Evolutionary conservation across 176 grass and related monocot species (phyloP).

Genomic region (Zea luxurians): DNA sequence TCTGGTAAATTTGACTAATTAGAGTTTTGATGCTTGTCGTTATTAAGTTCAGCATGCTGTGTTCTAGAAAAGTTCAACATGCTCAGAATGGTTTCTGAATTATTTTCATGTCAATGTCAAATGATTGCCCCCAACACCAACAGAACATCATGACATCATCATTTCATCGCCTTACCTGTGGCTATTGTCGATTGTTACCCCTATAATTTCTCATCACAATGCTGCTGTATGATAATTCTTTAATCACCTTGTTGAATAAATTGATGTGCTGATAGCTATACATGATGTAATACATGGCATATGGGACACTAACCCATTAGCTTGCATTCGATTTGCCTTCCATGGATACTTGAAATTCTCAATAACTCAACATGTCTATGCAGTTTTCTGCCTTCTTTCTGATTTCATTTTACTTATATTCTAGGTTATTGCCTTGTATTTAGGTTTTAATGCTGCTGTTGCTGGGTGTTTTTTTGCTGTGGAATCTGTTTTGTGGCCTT

Average conservation of each 20-base stretch:
- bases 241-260: neutral
- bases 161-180: neutral
- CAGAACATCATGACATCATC: neutral
- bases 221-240: neutral
- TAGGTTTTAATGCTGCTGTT: conserved; percentile 99
- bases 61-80: neutral
- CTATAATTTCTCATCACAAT: neutral
- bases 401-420: conserved; percentile 60
- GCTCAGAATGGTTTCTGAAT: neutral
- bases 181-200: neutral
- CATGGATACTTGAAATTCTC: conserved; percentile 3
- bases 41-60: neutral
- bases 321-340: neutral
- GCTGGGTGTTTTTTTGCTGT: conserved; percentile 94
- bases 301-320: neutral
- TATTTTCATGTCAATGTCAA: conserved; percentile 21
- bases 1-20: conserved; percentile 53
- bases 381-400: conserved; percentile 30
- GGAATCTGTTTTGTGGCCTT: conserved; percentile 95
- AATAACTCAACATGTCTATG: conserved; percentile 6
- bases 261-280: neutral
- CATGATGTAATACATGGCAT: conserved; percentile 5
- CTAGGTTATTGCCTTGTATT: conserved; percentile 55
- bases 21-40: neutral
- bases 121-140: neutral